A percentile compares a stretch with the other conserved stretches of the same genome.
phyloP scores from a whole-genome alignment of 345 rosid genomes.

The Boechera divaricarpa region DNA sequence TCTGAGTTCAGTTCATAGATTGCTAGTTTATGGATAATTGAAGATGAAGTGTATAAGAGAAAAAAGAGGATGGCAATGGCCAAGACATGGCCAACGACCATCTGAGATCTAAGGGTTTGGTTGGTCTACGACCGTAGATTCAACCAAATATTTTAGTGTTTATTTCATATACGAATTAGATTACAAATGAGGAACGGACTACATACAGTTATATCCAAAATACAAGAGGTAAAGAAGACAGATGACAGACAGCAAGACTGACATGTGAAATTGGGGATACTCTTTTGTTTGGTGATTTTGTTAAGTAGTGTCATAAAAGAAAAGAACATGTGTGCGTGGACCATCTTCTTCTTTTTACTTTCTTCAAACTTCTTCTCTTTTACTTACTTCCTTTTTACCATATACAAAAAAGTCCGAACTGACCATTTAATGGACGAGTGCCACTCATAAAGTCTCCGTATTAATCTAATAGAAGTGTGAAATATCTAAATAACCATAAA shows the following conservation, averaged over 20 bases:
- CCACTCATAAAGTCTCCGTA: background rate
- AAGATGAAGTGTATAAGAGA: background rate
- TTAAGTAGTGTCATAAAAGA: conserved; percentile 20
- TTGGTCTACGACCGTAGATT: background rate
- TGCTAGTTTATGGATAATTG: too few species aligned
- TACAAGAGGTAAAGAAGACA: background rate
- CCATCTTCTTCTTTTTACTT: conserved; percentile 19
- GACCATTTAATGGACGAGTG: background rate
- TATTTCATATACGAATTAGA: background rate
- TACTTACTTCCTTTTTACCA: background rate
- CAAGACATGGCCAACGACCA: background rate
- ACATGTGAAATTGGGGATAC: conserved; percentile 26
- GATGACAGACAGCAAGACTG: conserved; percentile 36
- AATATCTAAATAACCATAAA: background rate
- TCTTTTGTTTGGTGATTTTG: conserved; percentile 23
- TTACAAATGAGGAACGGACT: background rate
- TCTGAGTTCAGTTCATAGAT: too few species aligned
- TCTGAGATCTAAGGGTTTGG: background rate
- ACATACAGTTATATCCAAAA: conserved; percentile 13
- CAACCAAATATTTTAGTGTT: background rate
- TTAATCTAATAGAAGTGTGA: background rate
- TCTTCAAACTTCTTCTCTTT: background rate
- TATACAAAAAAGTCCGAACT: background rate
- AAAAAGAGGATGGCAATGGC: background rate
- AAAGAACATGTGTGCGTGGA: conserved; percentile 34